Conservation (phyloP, 345 rosid species). For the Ceriops decandra region DNA sequence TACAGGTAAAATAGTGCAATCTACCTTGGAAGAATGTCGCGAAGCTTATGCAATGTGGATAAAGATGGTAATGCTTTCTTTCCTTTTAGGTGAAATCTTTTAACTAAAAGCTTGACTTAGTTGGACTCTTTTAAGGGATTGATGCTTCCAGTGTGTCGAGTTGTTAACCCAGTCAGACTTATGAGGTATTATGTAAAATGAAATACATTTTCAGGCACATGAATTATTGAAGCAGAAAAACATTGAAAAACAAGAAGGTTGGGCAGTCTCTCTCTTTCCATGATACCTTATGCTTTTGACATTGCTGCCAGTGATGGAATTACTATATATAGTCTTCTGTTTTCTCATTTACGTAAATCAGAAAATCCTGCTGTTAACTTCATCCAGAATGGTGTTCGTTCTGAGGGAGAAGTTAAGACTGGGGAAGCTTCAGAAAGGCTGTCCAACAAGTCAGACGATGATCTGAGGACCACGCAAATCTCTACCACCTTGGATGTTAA, state of each 20-base stretch:
- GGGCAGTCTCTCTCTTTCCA: background rate
- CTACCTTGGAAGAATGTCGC: slow-evolving; percentile 84
- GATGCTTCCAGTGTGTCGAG: background rate
- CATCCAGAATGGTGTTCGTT: slow-evolving; percentile 25
- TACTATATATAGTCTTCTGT: slow-evolving; percentile 4
- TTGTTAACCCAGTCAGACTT: background rate
- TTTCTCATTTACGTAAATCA: slow-evolving; percentile 16
- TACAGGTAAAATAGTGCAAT: slow-evolving; percentile 88
- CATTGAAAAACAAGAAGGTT: slow-evolving; percentile 58
- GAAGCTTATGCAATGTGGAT: slow-evolving; percentile 82
- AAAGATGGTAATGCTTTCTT: slow-evolving; percentile 46
- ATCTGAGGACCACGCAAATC: slow-evolving; percentile 13
- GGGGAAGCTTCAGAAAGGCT: slow-evolving; percentile 36
- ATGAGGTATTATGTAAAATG: background rate
- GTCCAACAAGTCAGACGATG: slow-evolving; percentile 23
- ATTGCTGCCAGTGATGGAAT: background rate
- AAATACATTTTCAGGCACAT: slow-evolving; percentile 58
- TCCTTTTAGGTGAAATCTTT: background rate
- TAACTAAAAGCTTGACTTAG: slow-evolving; percentile 7
- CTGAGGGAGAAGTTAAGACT: slow-evolving; percentile 28
- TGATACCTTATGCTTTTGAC: slow-evolving; percentile 1
- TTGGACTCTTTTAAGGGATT: slow-evolving; percentile 3
- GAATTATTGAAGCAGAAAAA: slow-evolving; percentile 65
- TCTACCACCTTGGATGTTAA: slow-evolving; percentile 25
- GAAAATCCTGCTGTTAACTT: slow-evolving; percentile 30